These are phyloP conservation scores for Patellifolia procumbens DNA, from an alignment of 179 eudicot genomes.

Conservation along the genomic window DNA sequence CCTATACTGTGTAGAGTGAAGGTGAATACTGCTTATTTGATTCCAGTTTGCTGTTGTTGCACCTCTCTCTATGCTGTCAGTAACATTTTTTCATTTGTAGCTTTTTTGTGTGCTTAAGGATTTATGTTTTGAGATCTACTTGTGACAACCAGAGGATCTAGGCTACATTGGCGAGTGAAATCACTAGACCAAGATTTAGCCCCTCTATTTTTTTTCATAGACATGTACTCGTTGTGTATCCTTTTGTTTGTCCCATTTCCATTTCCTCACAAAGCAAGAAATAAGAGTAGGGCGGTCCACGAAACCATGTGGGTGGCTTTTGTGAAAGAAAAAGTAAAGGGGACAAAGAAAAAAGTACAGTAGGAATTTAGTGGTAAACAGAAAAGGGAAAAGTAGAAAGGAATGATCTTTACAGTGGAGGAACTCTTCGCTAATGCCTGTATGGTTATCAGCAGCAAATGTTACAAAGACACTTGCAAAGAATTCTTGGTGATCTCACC, in stretches of 20 bases:
- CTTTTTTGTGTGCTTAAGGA: slow-evolving; percentile 5
- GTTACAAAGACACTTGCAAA: not conserved
- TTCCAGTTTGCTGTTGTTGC: not conserved
- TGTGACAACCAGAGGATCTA: not conserved
- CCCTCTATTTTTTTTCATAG: not conserved
- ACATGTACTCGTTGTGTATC: too few species aligned
- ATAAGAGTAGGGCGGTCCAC: too few species aligned
- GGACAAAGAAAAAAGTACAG: too few species aligned
- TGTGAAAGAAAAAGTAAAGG: too few species aligned
- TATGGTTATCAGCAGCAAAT: not conserved
- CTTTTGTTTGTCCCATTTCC: too few species aligned
- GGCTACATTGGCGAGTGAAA: not conserved
- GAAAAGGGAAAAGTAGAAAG: not conserved
- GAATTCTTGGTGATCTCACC: not conserved
- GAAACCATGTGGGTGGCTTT: too few species aligned
- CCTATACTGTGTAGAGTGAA: slow-evolving; percentile 78
- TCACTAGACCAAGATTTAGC: not conserved
- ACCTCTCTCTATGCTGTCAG: not conserved
- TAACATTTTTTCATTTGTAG: slow-evolving; percentile 4
- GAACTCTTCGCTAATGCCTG: not conserved
- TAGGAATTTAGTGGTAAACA: not conserved
- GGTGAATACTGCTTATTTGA: slow-evolving; percentile 40
- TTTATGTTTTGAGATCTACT: not conserved
- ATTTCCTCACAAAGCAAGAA: too few species aligned
- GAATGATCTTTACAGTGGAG: not conserved